Base-by-base conservation (phyloP, 176 grass and related monocot species). In the Ensete glaucum region DNA sequence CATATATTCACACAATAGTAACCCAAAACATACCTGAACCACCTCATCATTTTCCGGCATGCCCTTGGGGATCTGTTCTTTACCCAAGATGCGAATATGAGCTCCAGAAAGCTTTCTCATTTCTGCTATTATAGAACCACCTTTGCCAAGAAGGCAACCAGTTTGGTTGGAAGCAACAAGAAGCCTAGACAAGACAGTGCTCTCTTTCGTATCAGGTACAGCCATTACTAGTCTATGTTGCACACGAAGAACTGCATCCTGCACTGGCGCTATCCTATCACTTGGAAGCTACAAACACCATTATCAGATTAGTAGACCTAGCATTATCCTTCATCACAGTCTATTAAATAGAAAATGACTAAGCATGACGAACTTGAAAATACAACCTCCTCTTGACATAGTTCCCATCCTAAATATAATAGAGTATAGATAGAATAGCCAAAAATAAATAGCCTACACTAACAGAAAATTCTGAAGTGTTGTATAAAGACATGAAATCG, bases 31-130 rank as follows among this genome's bases (percentile, higher is more conserved):
- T 50, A 99, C 95, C 88, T 99, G 88, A 69, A 99, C 74, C 76
- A 94, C 82, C 88, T 89, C 90, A 64, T 87, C 88, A 83, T 86
- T 83, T 82, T 94, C 84, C 65, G 78, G 82, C 11, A 94, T 69
- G 81, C 84, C 90, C 34, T 51, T 83, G 11, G 95, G 86, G 56
- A 87, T 84, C 75, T 90, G 87, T 50, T 89, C 91, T 89, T 94
- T 94, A 64, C 82, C 76, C 72, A 91, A 50, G 72, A 99, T 88
- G 62, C 92, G 62, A 79, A 99, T 91, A 67, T 89, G 87, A 72
- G 95, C 95, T 78, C 85, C 79, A 73, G 95, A 91, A 69, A 87
- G 78, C 76, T 94, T 99, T 86, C 95, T 94, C 91, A 99, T 94
- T 85, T 99, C 91, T 79, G 91, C 62, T 62, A 99, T 91, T 56